These are phyloP conservation scores for Colletotrichum tropicicola DNA, from an alignment of 2,329 filamentous ascomycete genomes.

Conservation along the genomic window DNA sequence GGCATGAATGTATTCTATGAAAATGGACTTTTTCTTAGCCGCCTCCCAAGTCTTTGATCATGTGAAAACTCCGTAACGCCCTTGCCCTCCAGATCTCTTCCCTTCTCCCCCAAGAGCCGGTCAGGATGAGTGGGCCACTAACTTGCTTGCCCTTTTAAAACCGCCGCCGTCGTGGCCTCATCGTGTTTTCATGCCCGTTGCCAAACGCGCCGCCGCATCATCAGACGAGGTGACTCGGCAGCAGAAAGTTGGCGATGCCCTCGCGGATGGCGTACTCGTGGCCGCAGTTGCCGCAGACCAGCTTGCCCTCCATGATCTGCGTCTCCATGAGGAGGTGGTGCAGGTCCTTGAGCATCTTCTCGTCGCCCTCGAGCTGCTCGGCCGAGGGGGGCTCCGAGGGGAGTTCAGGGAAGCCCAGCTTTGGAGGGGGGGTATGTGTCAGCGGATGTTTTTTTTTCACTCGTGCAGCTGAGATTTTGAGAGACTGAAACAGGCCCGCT, in stretches of 20 bases:
- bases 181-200: no score
- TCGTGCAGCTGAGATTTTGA: neutral
- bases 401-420: constrained; percentile 80
- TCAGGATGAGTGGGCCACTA: neutral
- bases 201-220: neutral
- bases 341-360: constrained; percentile 78
- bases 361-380: constrained; percentile 70
- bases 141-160: neutral
- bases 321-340: constrained; percentile 89
- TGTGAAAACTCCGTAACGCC: constrained; percentile 26
- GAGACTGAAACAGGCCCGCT: no score
- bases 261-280: constrained; percentile 96
- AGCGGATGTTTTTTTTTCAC: neutral
- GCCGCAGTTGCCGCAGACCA: constrained; percentile 90
- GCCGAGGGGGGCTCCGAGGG: constrained; percentile 70
- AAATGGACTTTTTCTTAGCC: constrained; percentile 19
- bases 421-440: neutral
- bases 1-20: constrained; percentile 27
- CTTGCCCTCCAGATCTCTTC: neutral
- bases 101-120: neutral
- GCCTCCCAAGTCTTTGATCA: constrained; percentile 5
- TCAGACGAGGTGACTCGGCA: constrained; percentile 89
- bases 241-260: constrained; percentile 94
- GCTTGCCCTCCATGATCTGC: constrained; percentile 85
- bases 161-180: neutral